Percentiles rank a stretch among this genome's conserved stretches.
Evolutionary conservation across 2,329 filamentous ascomycete species (phyloP).

Genomic region (Fusarium acutatum): DNA sequence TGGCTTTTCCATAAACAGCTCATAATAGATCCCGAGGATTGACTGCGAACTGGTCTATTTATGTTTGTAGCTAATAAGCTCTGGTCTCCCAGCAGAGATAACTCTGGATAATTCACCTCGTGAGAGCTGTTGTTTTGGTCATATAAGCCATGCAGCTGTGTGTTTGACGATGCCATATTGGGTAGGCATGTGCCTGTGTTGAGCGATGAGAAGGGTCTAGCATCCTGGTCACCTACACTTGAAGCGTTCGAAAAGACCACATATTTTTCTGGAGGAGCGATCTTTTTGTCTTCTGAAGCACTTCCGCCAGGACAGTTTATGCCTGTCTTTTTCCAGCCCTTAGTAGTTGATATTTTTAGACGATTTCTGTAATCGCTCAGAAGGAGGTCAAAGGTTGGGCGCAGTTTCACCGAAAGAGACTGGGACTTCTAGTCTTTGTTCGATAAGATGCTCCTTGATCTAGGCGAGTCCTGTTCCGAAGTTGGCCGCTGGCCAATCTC

Average conservation of each 20-base stretch:
- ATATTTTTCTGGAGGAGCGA: not conserved
- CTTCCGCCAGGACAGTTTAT: conserved; percentile 33
- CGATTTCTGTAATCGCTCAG: conserved; percentile 3
- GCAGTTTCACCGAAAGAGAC: conserved; percentile 35
- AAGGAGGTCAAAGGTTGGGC: conserved; percentile 35
- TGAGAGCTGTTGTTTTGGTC: not conserved
- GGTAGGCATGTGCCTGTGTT: not conserved
- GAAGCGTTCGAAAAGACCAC: not conserved
- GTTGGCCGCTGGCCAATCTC: not conserved
- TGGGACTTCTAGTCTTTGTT: conserved; percentile 30
- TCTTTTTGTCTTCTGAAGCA: not conserved
- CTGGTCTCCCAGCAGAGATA: not conserved
- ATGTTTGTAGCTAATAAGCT: not conserved
- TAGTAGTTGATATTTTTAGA: not conserved
- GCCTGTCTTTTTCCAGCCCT: not conserved
- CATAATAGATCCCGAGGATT: conserved; percentile 42
- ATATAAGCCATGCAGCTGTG: not conserved
- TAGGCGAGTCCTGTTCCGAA: not conserved
- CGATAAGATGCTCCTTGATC: conserved; percentile 9
- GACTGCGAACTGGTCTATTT: conserved; percentile 29
- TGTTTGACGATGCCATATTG: not conserved
- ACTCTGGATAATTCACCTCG: not conserved
- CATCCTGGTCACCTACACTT: not conserved
- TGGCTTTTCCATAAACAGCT: conserved; percentile 46
- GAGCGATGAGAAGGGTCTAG: not conserved